phyloP scores from a whole-genome alignment of 768 basidiomycete genomes.

The Cubamyces lactineus region DNA sequence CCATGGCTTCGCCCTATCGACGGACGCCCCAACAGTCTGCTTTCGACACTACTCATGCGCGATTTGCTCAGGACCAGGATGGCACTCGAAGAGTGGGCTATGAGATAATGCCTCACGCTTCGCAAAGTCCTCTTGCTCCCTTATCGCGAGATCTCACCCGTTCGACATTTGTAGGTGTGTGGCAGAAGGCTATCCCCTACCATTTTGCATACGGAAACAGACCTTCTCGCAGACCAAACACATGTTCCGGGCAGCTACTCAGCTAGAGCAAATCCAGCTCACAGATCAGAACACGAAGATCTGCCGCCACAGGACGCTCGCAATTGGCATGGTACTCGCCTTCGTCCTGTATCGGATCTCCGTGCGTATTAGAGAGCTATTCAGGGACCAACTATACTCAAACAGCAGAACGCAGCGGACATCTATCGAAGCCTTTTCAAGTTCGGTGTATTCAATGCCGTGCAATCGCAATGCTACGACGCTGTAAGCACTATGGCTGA shows the following conservation, averaged over 20 bases:
- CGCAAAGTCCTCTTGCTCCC: no score
- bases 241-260: no score
- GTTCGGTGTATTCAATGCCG: conserved; percentile 88
- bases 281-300: background rate
- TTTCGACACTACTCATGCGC: no score
- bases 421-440: conserved; percentile 81
- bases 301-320: conserved; percentile 27
- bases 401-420: conserved; percentile 58
- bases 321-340: conserved; percentile 48
- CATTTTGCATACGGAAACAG: no score
- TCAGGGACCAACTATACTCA: no score
- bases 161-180: no score
- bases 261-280: background rate
- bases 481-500: conserved; percentile 48
- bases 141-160: no score
- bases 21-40: background rate
- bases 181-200: no score
- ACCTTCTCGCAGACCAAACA: no score
- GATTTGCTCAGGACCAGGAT: no score
- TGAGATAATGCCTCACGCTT: no score
- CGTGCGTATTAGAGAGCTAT: conserved; percentile 46
- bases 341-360: conserved; percentile 75
- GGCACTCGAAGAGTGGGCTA: no score
- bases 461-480: conserved; percentile 85
- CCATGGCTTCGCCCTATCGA: conserved; percentile 1